These are phyloP conservation scores for Podospora conica DNA, from an alignment of 495 filamentous ascomycete species.

Conservation along the genomic window DNA sequence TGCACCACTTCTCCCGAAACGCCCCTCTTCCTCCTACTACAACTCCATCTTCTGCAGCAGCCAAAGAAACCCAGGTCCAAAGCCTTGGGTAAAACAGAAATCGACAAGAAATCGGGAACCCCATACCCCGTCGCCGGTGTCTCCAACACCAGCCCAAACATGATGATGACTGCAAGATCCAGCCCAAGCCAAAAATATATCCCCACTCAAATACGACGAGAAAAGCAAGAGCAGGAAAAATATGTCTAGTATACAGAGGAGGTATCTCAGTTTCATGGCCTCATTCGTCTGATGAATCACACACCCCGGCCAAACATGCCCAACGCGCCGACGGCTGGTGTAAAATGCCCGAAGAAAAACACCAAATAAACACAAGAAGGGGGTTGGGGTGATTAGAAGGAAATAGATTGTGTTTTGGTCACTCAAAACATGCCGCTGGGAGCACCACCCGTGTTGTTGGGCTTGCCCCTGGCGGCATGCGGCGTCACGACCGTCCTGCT, in stretches of 20 bases:
- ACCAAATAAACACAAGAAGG: constrained; percentile 21
- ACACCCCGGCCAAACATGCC: neutral
- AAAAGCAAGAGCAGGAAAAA: constrained; percentile 3
- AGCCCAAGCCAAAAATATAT: neutral
- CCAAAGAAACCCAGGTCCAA: neutral
- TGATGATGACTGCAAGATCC: constrained; percentile 3
- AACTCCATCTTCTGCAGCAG: neutral
- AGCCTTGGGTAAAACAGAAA: neutral
- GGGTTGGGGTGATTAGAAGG: constrained; percentile 15
- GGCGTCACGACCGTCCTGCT: constrained; percentile 28
- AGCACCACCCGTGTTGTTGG: constrained; percentile 24
- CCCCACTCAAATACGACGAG: neutral
- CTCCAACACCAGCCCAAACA: neutral
- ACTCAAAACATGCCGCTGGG: constrained; percentile 43
- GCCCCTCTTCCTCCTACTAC: neutral
- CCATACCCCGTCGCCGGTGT: neutral
- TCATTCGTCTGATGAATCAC: constrained; percentile 9
- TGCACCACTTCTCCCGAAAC: neutral
- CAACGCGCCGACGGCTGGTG: neutral
- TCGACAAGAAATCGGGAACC: neutral
- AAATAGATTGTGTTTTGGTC: constrained; percentile 8
- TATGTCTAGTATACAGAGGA: constrained; percentile 16
- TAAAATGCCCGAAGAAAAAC: constrained; percentile 14
- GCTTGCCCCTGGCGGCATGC: constrained; percentile 21
- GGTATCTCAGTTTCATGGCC: constrained; percentile 33